These are phyloP conservation scores for Penicillium sp. DNA, from an alignment of 2,329 filamentous ascomycete genomes.

Conservation along the genomic window DNA sequence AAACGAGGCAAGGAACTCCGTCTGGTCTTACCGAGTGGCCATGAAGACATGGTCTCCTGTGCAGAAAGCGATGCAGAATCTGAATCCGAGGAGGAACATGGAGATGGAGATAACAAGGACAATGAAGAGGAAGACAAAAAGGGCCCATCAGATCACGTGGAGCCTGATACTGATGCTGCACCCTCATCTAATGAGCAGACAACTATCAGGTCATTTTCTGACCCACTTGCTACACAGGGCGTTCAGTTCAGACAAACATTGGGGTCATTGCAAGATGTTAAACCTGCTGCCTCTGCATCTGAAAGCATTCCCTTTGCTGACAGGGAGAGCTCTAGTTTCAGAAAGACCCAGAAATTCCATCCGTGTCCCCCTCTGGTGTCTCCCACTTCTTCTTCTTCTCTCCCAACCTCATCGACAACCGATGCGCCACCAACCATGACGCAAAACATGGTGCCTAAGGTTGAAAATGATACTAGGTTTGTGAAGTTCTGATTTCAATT, in stretches of 20 bases:
- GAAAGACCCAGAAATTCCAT: not conserved
- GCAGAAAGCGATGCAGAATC: not conserved
- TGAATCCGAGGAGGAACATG: not conserved
- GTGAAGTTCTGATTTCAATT: not conserved
- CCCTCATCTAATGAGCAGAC: not conserved
- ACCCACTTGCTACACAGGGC: not conserved
- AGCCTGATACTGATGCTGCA: not conserved
- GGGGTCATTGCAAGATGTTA: not conserved
- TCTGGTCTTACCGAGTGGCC: constrained; percentile 4
- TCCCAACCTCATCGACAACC: not conserved
- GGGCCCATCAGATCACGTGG: not conserved
- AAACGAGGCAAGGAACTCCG: constrained; percentile 4
- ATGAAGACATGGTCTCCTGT: not conserved
- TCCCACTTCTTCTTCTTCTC: not conserved
- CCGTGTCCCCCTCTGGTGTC: not conserved
- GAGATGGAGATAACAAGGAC: not conserved
- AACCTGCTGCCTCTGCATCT: not conserved
- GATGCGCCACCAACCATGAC: not conserved
- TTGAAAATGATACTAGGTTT: not conserved
- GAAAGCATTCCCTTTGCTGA: not conserved
- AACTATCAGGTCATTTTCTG: not conserved
- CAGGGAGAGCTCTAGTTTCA: not conserved
- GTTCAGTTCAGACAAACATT: not conserved
- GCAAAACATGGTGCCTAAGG: not conserved
- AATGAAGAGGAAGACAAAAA: not conserved